A percentile compares a stretch with the other conserved stretches of the same genome.
Evolutionary conservation across 495 filamentous ascomycete genomes (phyloP).

Genomic region (Penicillium verhagenii): DNA sequence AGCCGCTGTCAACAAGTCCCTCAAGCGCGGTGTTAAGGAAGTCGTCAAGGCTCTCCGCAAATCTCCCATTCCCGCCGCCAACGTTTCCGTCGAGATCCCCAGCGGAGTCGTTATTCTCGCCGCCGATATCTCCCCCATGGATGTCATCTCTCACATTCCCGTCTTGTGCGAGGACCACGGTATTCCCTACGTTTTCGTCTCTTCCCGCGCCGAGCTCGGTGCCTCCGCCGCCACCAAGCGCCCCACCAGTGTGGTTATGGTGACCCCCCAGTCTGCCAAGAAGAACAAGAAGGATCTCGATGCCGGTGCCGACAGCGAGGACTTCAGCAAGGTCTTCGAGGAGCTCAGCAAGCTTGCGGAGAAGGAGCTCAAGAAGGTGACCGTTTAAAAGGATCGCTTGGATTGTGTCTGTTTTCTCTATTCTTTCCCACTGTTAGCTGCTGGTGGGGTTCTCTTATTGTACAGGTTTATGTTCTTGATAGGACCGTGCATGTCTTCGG

Average conservation of each 20-base stretch:
- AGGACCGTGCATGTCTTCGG: conserved; percentile 46
- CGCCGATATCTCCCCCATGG: conserved; percentile 94
- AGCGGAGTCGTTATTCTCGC: conserved; percentile 85
- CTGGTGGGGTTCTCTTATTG: conserved; percentile 40
- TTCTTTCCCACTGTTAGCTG: conserved; percentile 24
- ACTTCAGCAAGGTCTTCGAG: conserved; percentile 70
- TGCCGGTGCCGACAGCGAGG: conserved; percentile 54
- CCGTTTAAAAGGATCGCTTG: conserved; percentile 36
- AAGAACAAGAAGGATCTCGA: conserved; percentile 56
- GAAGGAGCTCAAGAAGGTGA: conserved; percentile 60
- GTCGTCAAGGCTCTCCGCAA: conserved; percentile 96
- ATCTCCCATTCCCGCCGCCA: conserved; percentile 58
- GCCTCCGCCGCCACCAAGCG: conserved; percentile 89
- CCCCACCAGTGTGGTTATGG: conserved; percentile 92
- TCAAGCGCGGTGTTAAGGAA: conserved; percentile 98
- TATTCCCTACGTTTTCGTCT: conserved; percentile 90
- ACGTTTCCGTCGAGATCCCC: conserved; percentile 50
- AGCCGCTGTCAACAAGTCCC: conserved; percentile 90
- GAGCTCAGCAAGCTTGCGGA: conserved; percentile 70
- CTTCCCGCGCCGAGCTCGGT: conserved; percentile 84
- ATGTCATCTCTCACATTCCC: conserved; percentile 95
- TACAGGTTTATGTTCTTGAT: conserved; percentile 46
- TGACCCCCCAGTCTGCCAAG: conserved; percentile 57
- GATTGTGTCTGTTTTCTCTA: conserved; percentile 29
- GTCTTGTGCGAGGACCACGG: conserved; percentile 96